A percentile compares a stretch with the other conserved stretches of the same genome.
Evolutionary conservation across 768 basidiomycete species (phyloP).

Genomic region (Suillus lakei): DNA sequence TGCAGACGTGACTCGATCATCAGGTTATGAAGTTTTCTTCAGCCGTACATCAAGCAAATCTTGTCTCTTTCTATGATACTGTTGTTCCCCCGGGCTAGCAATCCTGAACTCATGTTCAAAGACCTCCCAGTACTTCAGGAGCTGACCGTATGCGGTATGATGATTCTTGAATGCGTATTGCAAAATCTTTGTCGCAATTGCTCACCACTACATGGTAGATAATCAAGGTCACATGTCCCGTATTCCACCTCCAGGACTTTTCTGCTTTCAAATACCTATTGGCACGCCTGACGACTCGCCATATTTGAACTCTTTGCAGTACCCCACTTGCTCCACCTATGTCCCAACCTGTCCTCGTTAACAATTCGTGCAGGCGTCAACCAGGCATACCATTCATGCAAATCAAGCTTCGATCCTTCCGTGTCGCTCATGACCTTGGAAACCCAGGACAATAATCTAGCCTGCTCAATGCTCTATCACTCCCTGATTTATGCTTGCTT

Average conservation of each 20-base stretch:
- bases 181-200: too few species aligned
- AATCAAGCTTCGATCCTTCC: slow-evolving; percentile 15
- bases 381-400: slow-evolving; percentile 13
- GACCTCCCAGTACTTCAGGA: too few species aligned
- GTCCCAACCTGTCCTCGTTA: background rate
- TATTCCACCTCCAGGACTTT: slow-evolving; percentile 5
- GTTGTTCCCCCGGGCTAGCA: too few species aligned
- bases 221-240: too few species aligned
- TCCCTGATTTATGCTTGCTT: slow-evolving; percentile 10
- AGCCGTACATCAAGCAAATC: too few species aligned
- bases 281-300: slow-evolving; percentile 22
- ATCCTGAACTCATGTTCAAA: too few species aligned
- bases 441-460: background rate
- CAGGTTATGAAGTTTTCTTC: too few species aligned
- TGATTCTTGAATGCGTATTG: too few species aligned
- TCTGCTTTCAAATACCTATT: slow-evolving; percentile 20
- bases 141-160: too few species aligned
- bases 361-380: slow-evolving; percentile 10
- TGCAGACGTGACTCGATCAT: too few species aligned
- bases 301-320: background rate
- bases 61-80: too few species aligned
- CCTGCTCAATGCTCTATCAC: slow-evolving; percentile 18
- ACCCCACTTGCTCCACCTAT: slow-evolving; percentile 3
- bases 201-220: too few species aligned
- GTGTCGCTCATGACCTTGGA: background rate